Percentiles rank a stretch among this genome's conserved stretches.
phyloP scores from a whole-genome alignment of 148 eudicot species.

The Arctostaphylos glauca region DNA sequence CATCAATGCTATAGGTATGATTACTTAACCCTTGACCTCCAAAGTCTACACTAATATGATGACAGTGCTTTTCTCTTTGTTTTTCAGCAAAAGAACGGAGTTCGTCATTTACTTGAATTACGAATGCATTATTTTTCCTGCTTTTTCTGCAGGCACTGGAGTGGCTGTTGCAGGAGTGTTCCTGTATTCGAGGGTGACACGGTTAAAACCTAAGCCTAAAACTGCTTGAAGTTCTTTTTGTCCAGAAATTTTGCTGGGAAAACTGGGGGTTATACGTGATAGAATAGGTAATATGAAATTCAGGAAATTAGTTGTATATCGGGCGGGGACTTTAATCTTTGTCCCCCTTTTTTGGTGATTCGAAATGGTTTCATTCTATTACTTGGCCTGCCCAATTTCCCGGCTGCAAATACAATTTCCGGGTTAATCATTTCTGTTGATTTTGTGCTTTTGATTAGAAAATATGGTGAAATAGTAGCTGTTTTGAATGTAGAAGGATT shows the following conservation, averaged over 20 bases:
- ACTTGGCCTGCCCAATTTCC: background rate
- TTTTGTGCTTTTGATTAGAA: constrained; percentile 12
- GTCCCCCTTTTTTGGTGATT: background rate
- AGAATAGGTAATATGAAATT: constrained; percentile 1
- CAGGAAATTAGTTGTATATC: background rate
- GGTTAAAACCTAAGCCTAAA: constrained; percentile 71
- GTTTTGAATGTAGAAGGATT: constrained; percentile 14
- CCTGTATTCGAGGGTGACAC: constrained; percentile 77
- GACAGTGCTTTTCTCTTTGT: background rate
- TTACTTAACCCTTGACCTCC: constrained; percentile 5
- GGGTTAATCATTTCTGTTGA: background rate
- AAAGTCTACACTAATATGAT: background rate
- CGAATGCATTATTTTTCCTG: background rate
- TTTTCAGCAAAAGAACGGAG: background rate
- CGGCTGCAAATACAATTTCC: constrained; percentile 3
- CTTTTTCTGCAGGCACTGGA: constrained; percentile 61
- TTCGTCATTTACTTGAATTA: background rate
- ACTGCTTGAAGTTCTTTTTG: constrained; percentile 33
- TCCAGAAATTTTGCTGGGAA: constrained; percentile 16
- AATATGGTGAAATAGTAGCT: background rate
- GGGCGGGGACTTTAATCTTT: background rate
- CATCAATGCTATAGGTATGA: constrained; percentile 72
- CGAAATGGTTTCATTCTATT: background rate
- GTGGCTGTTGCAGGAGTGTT: constrained; percentile 94
- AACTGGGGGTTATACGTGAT: constrained; percentile 11